Base-by-base conservation (phyloP, 2,329 filamentous ascomycete species). In the Camillea tinctor region DNA sequence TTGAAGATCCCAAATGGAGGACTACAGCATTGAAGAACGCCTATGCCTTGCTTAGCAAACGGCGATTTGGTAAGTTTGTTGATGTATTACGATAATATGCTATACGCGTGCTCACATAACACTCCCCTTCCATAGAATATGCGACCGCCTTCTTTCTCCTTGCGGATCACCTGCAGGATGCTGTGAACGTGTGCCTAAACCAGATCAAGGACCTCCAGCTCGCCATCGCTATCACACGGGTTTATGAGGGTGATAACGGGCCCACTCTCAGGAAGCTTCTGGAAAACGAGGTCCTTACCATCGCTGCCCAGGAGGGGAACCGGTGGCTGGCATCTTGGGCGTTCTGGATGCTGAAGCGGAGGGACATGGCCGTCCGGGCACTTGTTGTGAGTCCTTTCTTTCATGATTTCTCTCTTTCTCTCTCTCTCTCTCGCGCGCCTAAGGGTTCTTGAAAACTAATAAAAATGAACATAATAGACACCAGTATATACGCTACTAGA, bases 271-370 rank as follows among this genome's bases (percentile, higher is more conserved):
- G 82, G 23, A 86, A 85, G 59, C 81, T 99, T 8, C 79, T 99
- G 1, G 86, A 91, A 68, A 90, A 96, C 11, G 90, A 89, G 62
- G 85, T 98, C 1, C 80, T 98, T 0, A 85, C 88, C 0, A 77
- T 91, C 63, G 95, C 95, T 19, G 87, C 90, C 0, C 83, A 87
- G 49, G 88, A 94, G 64, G 92, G 92, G 2, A 94, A 99, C 71
- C 84, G 94, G 59, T 99, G 95, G 94, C 85, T 97, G 60, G 91
- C 93, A 11, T 95, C 91, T 0, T 99, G 95, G 95, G 91, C 92
- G 2, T 97, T 97, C 72, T 96, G 92, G 89, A 91, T 97, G 83
- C 81, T 98, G 4, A 87, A 87, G 44, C 85, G 90, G 63, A 86
- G 88, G 61, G 91, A 96, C 66, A 90, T 93, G 81, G 91, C 94